Evolutionary conservation across 2,329 filamentous ascomycete species (phyloP), one percentile per base, ranked within the genome.

Genomic region (Phaeosphaeriaceae sp.): DNA sequence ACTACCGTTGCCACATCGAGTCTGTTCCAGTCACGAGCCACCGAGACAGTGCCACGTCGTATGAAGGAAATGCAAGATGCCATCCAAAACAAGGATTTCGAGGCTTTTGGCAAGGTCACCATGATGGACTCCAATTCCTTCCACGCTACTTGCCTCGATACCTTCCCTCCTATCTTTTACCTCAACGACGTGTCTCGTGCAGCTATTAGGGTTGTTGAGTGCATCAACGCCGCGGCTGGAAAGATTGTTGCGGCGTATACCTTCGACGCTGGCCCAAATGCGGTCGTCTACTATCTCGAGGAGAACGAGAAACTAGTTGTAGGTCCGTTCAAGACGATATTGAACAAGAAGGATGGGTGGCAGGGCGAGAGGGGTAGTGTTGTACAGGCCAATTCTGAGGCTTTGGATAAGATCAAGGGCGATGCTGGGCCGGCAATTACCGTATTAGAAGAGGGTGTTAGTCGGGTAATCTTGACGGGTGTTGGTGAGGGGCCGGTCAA

Each of bases 71-170:
- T 97, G 87, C 89, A 94, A 76, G 82, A 86, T 52, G 92, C 93
- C 4, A 87, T 97, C 53, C 76, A 80, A 60, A 81, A 83, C 56
- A 84, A 84, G 63, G 89, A 99, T 76, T 99, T 99, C 76, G 84
- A 86, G 64, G 79, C 83, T 16, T 99, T 99, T 69, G 94, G 88
- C 18, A 86, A 90, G 71, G 83, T 97, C 54, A 96, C 94, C 13
- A 99, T 97, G 92, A 88, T 87, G 73, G 94, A 99, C 73, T 95
- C 89, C 70, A 99, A 99, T 79, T 90, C 87, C 51, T 99, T 99
- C 85, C 94, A 99, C 75, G 90, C 94, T 30, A 91, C 88, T 48
- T 97, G 94, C 73, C 80, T 95, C 63, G 94, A 99, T 73, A 97
- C 94, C 1, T 92, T 91, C 77, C 94, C 95, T 36, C 94, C 95